Base-by-base conservation (phyloP, 805 yeast genomes). In the Candida cerambycidarum region DNA sequence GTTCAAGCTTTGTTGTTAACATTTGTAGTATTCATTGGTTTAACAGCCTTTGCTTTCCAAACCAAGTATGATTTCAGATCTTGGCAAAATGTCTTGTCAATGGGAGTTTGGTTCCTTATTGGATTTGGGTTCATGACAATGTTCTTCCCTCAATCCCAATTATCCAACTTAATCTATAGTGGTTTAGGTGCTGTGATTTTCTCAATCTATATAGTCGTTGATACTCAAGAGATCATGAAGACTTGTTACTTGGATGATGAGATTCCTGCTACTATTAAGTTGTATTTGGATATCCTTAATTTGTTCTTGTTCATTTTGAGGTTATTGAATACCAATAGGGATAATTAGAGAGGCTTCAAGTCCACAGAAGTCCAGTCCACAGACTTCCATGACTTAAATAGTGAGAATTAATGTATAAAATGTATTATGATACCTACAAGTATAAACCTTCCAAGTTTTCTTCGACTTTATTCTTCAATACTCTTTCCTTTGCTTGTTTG, bases 381-480 rank as follows among this genome's bases (percentile, higher is more conserved):
- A n/a, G n/a, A n/a, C n/a, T n/a, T n/a, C n/a, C n/a, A n/a, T n/a
- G n/a, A n/a, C n/a, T n/a, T n/a, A n/a, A n/a, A n/a, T n/a, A 21
- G 5, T 6, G 23, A 21, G 23, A 21, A 10, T 15, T 17, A 12
- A 32, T 32, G 37, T 18, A 21, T 21, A 8, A 21, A 21, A 21
- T 21, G 23, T 21, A n/a, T 21, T 21, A 21, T 21, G 23, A 5
- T 21, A 21, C 23, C 30, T 48, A 49, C 32, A 89, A 75, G 67
- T 92, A 92, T 53, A 92, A 76, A 27, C 98, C 97, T 67, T 93
- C 98, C 52, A 92, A 77, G 58, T 88, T 89, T 72, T 92, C 97
- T 65, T 92, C 98, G 44, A 89, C 89, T 78, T 92, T 92, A 63
- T 90, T 92, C 78, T 92, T 92, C 79, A 92, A 76, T 39, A 92